These are phyloP conservation scores for Boechera retrofracta DNA, from an alignment of 345 rosid species.

Conservation along the genomic window DNA sequence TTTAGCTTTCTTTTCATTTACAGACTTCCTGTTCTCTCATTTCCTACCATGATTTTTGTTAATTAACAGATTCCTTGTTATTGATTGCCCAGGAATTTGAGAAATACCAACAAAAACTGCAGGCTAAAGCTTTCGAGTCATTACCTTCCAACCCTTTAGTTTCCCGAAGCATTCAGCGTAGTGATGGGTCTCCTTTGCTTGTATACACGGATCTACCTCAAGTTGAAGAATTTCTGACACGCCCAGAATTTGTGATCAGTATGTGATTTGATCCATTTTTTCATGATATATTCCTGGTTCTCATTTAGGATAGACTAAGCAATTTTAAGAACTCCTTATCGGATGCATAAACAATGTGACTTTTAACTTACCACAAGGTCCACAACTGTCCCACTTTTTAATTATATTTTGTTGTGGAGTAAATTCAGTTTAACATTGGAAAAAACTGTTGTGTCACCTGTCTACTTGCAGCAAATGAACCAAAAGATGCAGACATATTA, in stretches of 20 bases:
- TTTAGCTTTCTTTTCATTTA: not conserved
- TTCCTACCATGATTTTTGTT: slow-evolving; percentile 27
- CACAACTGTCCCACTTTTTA: slow-evolving; percentile 4
- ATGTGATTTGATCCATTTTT: slow-evolving; percentile 45
- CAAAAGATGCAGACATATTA: slow-evolving; percentile 85
- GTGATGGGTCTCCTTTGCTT: slow-evolving; percentile 57
- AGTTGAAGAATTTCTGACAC: slow-evolving; percentile 78
- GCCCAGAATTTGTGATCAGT: slow-evolving; percentile 86
- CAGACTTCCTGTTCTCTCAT: slow-evolving; percentile 15
- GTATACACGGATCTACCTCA: slow-evolving; percentile 94
- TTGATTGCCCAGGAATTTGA: slow-evolving; percentile 64
- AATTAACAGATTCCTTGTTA: slow-evolving; percentile 26
- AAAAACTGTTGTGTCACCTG: slow-evolving; percentile 1
- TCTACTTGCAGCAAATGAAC: slow-evolving; percentile 65
- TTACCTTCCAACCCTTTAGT: slow-evolving; percentile 47
- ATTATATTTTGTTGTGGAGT: not conserved
- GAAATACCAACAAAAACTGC: slow-evolving; percentile 60
- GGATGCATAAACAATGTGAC: not conserved
- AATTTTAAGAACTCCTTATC: not conserved
- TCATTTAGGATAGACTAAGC: slow-evolving; percentile 15
- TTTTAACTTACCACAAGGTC: not conserved
- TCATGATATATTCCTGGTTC: slow-evolving; percentile 23
- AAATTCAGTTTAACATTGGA: not conserved
- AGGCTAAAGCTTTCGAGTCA: slow-evolving; percentile 46
- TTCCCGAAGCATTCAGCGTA: slow-evolving; percentile 46